Evolutionary conservation across 1,284 basidiomycete genomes (phyloP).

Genomic region (Malassezia pachydermatis): DNA sequence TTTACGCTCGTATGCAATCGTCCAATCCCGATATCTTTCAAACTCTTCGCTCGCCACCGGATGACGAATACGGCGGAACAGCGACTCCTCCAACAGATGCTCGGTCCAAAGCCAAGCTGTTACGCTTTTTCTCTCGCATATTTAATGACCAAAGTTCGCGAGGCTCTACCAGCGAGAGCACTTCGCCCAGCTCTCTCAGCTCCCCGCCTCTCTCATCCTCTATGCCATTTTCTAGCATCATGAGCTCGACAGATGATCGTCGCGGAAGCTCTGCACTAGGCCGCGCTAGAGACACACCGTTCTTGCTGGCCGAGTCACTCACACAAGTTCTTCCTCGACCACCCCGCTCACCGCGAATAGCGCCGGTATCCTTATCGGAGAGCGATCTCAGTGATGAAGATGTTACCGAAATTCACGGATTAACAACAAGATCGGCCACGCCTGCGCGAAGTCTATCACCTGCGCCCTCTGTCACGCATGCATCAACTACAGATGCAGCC

Average conservation of each 20-base stretch:
- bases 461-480: neutral
- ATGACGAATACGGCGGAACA: neutral
- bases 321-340: slow-evolving; percentile 7
- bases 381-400: slow-evolving; percentile 9
- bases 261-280: too few relatives aligned
- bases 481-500: neutral
- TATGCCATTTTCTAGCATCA: too few relatives aligned
- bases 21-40: slow-evolving; percentile 2
- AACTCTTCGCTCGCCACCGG: neutral
- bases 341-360: slow-evolving; percentile 5
- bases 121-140: slow-evolving; percentile 10
- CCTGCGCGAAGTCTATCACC: slow-evolving; percentile 6
- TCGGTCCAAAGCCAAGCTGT: neutral
- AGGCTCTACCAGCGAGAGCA: neutral
- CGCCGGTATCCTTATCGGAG: neutral
- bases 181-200: neutral
- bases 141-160: neutral
- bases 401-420: slow-evolving; percentile 10
- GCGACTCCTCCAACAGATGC: neutral
- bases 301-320: neutral
- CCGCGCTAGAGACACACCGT: too few relatives aligned
- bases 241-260: neutral
- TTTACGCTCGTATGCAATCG: neutral
- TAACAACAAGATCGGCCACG: slow-evolving; percentile 7
- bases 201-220: neutral